Base-by-base conservation (phyloP, 2,329 filamentous ascomycete genomes). In the Tolypocladium nubicola region DNA sequence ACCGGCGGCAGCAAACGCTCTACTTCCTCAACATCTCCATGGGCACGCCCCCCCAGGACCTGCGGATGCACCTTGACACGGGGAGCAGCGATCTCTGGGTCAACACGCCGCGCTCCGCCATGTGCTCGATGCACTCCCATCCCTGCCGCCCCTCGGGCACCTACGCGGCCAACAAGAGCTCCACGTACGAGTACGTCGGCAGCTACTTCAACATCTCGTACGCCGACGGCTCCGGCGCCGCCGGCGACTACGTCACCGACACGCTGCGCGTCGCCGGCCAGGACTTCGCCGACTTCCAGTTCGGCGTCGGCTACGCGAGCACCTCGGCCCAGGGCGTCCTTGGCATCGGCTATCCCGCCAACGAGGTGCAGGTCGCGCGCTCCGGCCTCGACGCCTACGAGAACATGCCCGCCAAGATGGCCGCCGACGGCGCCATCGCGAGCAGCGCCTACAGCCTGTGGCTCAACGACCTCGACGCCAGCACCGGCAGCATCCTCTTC, bases 161-260 rank as follows among this genome's bases (percentile, higher is more conserved):
- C 1, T 96, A 91, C 70, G 70, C 73, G 49, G 80, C 88, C 45
- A 87, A 88, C 67, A 71, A 77, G 1, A 96, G 90, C 0, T 90
- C 88, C 2, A 89, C 90, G 2, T 93, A 92, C 71, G 66, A 79
- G 39, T 90, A 86, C 67, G 71, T 96, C 56, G 85, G 84, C 61
- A 85, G 82, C 66, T 78, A 84, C 59, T 96, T 97, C 76, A 92
- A 93, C 73, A 96, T 96, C 61, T 85, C 85, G 1, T 96, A 96
- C 63, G 87, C 88, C 45, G 91, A 96, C 71, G 89, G 89, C 52
- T 88, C 88, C 0, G 84, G 85, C 6, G 88, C 90, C 0, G 70
- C 75, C 1, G 91, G 92, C 39, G 88, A 94, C 71, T 96, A 96
- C 69, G 89, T 84, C 2, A 85, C 81, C 5, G 92, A 97, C 67